Evolutionary conservation across 1,284 basidiomycete genomes (phyloP).

Genomic region (Thecaphora frezii): DNA sequence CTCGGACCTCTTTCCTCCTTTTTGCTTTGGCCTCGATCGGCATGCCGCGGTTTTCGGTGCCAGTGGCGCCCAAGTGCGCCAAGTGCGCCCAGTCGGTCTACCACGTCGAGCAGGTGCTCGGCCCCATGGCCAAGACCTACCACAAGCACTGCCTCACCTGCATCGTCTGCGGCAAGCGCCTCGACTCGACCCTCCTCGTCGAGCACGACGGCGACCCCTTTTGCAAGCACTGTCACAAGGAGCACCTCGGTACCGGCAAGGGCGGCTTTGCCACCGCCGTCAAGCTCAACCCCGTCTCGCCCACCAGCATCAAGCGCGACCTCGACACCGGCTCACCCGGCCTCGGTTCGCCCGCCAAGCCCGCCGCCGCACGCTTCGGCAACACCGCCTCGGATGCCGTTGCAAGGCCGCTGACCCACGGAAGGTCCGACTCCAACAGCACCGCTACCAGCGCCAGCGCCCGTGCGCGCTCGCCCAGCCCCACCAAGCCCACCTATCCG

Average conservation of each 20-base stretch:
- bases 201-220: constrained; percentile 57
- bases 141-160: constrained; percentile 57
- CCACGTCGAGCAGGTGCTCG: constrained; percentile 56
- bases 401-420: too few relatives aligned
- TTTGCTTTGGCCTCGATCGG: too few relatives aligned
- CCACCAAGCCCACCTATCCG: constrained; percentile 21
- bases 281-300: constrained; percentile 41
- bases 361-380: too few relatives aligned
- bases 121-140: constrained; percentile 51
- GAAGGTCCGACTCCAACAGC: not conserved
- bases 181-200: constrained; percentile 54
- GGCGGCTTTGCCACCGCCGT: constrained; percentile 55
- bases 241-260: constrained; percentile 55
- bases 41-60: constrained; percentile 28
- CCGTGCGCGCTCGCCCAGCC: constrained; percentile 20
- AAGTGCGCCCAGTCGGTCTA: constrained; percentile 54
- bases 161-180: constrained; percentile 51
- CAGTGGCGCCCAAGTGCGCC: constrained; percentile 54
- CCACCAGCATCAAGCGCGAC: too few relatives aligned
- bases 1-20: too few relatives aligned
- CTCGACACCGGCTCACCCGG: not conserved
- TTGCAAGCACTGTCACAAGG: constrained; percentile 57
- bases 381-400: too few relatives aligned
- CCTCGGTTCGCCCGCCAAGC: not conserved
- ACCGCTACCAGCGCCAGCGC: not conserved